Percentiles rank a stretch among this genome's conserved stretches.
phyloP scores from a whole-genome alignment of 108 stramenopile genomes.

The Pseudonitzschia multistriata region DNA sequence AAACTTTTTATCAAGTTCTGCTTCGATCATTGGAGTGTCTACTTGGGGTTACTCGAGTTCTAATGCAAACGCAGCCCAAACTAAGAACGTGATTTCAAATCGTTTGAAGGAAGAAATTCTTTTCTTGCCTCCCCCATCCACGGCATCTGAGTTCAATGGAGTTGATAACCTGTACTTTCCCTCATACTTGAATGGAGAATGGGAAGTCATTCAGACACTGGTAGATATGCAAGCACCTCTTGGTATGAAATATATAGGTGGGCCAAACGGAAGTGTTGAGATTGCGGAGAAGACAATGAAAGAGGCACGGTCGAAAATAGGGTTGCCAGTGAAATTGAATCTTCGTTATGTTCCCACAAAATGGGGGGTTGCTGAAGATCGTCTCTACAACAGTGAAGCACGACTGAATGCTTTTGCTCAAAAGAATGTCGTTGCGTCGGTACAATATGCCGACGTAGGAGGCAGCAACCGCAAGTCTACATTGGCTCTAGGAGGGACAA shows the following conservation, averaged over 20 bases:
- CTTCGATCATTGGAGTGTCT: neutral
- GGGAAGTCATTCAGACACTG: conserved; percentile 77
- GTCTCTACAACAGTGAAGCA: conserved; percentile 55
- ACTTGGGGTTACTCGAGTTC: neutral
- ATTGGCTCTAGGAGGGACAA: conserved; percentile 60
- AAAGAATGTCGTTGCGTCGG: conserved; percentile 69
- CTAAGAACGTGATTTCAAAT: neutral
- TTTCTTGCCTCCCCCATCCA: conserved; percentile 53
- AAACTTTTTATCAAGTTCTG: neutral
- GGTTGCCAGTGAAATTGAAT: conserved; percentile 17
- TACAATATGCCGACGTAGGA: conserved; percentile 71
- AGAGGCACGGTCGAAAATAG: conserved; percentile 40
- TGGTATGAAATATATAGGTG: conserved; percentile 70
- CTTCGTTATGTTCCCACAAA: conserved; percentile 52
- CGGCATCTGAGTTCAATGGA: conserved; percentile 50
- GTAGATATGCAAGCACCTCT: conserved; percentile 57
- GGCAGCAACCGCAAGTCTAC: conserved; percentile 67
- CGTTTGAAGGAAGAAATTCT: conserved; percentile 50
- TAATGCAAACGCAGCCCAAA: neutral
- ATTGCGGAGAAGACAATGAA: conserved; percentile 60
- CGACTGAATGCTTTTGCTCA: conserved; percentile 77
- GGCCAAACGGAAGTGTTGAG: conserved; percentile 56
- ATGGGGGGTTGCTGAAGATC: conserved; percentile 76
- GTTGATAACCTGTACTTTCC: conserved; percentile 73
- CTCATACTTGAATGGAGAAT: conserved; percentile 61